Evolutionary conservation across 371 early-diverging fungal species (phyloP), one percentile per base, ranked within the genome.

Genomic region (Phascolomyces articulosus): DNA sequence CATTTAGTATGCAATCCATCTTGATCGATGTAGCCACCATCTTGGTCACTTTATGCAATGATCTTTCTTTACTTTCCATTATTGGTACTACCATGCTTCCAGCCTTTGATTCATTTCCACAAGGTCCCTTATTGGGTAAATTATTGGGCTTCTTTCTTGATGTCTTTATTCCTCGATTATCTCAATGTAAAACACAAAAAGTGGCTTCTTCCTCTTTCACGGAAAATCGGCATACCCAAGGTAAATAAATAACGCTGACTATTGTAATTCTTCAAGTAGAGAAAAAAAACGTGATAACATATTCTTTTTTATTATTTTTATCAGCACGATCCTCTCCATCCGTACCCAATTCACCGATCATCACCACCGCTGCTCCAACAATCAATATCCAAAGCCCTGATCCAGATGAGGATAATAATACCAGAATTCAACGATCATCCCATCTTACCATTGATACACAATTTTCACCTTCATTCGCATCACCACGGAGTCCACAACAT

Each of bases 21-120:
- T 65, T 86, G 9, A 65, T 87, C 18, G 88, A 87, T 62, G 75
- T 86, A n/a, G 80, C 75, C 6, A 59, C 69, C 0, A 10, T 83
- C 16, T 65, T 83, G 10, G 72, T 75, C 0, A 66, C 73, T 21
- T 63, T 73, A 3, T 69, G 71, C 1, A 68, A 77, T 20, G 74
- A 80, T 65, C 34, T 71, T 0, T 15, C 60, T n/a, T 66, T 67
- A 20, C 40, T 83, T 2, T 78, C 72, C 24, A 51, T 63, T 8
- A 67, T 83, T 16, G 83, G 80, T 6, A 60, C 68, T 3, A 63
- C 69, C 0, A 75, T 75, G 67, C 60, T 83, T 15, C 77, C 83
- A 3, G 80, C 79, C 16, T 83, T 83, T 55, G 79, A 80, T 31
- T 57, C 71, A 4, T 80, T 83, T 34, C 67, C 68, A 11, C 67